Evolutionary conservation across 2,329 filamentous ascomycete genomes (phyloP).

Genomic region (Xylaria sp.): DNA sequence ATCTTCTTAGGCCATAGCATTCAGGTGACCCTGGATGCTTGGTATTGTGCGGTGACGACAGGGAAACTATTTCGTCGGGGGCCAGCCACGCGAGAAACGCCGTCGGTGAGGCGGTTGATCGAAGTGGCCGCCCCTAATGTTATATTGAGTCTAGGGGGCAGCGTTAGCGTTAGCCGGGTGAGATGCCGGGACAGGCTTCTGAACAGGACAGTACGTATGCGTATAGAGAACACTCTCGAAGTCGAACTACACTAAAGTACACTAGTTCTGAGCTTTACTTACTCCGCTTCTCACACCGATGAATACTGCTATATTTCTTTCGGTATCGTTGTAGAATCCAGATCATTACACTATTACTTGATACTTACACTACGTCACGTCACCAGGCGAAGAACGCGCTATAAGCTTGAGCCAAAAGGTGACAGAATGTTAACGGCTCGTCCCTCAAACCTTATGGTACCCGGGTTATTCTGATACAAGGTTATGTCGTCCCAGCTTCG

Average conservation of each 20-base stretch:
- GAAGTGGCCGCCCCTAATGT: not conserved
- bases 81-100: conserved; percentile 6
- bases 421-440: not conserved
- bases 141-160: conserved; percentile 14
- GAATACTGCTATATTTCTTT: not conserved
- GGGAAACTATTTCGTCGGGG: conserved; percentile 9
- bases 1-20: not conserved
- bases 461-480: conserved; percentile 1
- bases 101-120: conserved; percentile 22
- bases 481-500: conserved; percentile 15
- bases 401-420: conserved; percentile 11
- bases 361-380: not conserved
- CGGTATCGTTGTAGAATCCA: not conserved
- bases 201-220: not conserved
- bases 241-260: not conserved
- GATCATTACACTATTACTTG: not conserved
- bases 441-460: not conserved
- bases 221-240: not conserved
- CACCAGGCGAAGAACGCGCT: not conserved
- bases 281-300: conserved; percentile 2
- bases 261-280: not conserved
- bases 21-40: conserved; percentile 13
- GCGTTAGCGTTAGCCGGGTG: conserved; percentile 25
- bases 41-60: conserved; percentile 16
- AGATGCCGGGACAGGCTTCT: conserved; percentile 25